Evolutionary conservation across 2,329 filamentous ascomycete species (phyloP).

Genomic region (Drechslerella dactyloides): DNA sequence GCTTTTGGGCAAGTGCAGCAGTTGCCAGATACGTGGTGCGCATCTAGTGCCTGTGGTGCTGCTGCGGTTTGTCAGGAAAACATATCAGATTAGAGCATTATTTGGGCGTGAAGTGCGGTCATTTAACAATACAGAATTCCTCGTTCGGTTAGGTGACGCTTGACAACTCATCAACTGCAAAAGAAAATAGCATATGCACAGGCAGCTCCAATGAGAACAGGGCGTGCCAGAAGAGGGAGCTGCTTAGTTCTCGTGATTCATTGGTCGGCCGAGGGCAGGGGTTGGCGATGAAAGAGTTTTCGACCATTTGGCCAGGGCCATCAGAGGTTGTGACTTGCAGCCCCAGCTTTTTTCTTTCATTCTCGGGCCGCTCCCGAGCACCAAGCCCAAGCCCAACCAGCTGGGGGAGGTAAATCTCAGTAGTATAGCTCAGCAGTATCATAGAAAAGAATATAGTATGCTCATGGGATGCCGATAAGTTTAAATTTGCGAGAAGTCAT

Average conservation of each 20-base stretch:
- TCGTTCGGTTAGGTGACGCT: conserved; percentile 49
- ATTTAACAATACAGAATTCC: conserved; percentile 45
- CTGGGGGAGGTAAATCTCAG: background rate
- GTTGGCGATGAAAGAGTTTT: conserved; percentile 23
- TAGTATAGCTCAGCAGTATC: background rate
- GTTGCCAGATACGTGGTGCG: conserved; percentile 49
- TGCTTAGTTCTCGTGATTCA: conserved; percentile 31
- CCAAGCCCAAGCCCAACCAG: conserved; percentile 33
- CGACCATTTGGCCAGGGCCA: conserved; percentile 30
- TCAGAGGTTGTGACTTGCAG: conserved; percentile 42
- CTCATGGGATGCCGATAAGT: background rate
- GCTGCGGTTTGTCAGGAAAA: conserved; percentile 25
- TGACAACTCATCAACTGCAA: conserved; percentile 51
- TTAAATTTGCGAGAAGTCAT: background rate
- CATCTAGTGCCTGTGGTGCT: conserved; percentile 21
- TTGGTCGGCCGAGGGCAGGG: conserved; percentile 32
- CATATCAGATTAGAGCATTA: conserved; percentile 27
- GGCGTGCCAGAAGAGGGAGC: conserved; percentile 40
- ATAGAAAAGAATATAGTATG: background rate
- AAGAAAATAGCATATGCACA: conserved; percentile 49
- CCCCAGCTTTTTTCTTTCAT: conserved; percentile 31
- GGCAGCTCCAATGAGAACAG: conserved; percentile 34
- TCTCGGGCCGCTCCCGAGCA: conserved; percentile 46
- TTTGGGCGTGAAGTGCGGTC: conserved; percentile 46
- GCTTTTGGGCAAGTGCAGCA: conserved; percentile 31